Percentiles rank a stretch among this genome's conserved stretches.
These are phyloP conservation scores for Starmerella sp. DNA, from an alignment of 805 yeast genomes.

Conservation along the genomic window DNA sequence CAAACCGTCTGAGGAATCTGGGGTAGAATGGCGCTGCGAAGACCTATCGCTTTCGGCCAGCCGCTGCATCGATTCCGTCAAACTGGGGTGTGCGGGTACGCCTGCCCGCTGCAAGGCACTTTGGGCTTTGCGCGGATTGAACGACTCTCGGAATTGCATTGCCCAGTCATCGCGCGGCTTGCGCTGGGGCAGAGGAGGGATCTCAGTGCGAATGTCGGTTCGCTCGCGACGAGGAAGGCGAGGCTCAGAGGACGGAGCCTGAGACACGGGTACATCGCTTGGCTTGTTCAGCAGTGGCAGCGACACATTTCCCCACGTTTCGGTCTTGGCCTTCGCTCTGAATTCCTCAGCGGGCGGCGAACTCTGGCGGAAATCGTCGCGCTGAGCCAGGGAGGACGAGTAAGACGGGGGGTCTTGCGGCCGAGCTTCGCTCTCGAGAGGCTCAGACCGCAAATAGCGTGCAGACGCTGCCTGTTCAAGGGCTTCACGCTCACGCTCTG, in stretches of 20 bases:
- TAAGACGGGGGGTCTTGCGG: too few species aligned
- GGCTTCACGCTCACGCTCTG: too few species aligned
- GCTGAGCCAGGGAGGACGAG: too few species aligned
- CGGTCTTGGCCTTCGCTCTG: too few species aligned
- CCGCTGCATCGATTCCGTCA: background rate
- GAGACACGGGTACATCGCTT: background rate
- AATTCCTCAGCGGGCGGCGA: too few species aligned
- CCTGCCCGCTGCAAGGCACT: background rate
- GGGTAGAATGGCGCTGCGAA: too few species aligned
- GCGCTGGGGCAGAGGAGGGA: background rate
- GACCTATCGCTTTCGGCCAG: background rate
- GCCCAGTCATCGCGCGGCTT: constrained; percentile 3
- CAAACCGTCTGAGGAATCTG: background rate
- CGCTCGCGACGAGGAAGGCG: background rate
- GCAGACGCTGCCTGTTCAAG: too few species aligned
- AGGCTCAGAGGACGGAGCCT: background rate
- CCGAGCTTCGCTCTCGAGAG: too few species aligned
- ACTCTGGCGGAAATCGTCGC: too few species aligned
- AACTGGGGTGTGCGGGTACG: background rate
- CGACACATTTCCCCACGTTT: background rate
- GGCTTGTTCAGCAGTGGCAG: background rate
- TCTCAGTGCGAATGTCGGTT: background rate
- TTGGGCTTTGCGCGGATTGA: background rate
- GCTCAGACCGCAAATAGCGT: too few species aligned
- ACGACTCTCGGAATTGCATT: background rate